Conservation (phyloP, 1,284 basidiomycete genomes). For the Fistulinella cinereoalba region DNA sequence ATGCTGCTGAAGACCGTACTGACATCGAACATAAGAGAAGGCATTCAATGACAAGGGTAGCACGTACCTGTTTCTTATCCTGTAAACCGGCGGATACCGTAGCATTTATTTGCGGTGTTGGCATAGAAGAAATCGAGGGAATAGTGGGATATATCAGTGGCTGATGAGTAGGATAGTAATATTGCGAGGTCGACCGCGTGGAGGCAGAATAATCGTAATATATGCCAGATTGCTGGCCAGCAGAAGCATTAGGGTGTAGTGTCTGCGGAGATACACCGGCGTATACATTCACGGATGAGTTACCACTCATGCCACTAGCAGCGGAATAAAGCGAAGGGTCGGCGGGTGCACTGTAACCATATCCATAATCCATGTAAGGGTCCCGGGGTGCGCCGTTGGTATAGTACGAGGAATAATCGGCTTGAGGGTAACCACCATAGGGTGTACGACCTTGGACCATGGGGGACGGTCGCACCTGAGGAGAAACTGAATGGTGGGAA, state of each 20-base stretch:
- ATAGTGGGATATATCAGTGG: constrained; percentile 56
- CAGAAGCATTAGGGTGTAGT: constrained; percentile 43
- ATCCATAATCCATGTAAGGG: constrained; percentile 52
- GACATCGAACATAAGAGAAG: constrained; percentile 10
- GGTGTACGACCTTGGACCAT: constrained; percentile 46
- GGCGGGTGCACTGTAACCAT: constrained; percentile 48
- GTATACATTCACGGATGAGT: constrained; percentile 48
- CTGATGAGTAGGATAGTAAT: constrained; percentile 58
- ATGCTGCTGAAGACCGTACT: constrained; percentile 55
- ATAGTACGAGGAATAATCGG: constrained; percentile 59
- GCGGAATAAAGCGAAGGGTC: constrained; percentile 55
- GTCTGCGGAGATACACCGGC: constrained; percentile 43
- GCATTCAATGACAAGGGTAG: constrained; percentile 5
- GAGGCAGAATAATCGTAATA: constrained; percentile 60
- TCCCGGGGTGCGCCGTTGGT: constrained; percentile 43
- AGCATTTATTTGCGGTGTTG: constrained; percentile 44
- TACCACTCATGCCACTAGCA: constrained; percentile 40
- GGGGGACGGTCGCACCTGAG: constrained; percentile 40
- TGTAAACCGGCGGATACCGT: constrained; percentile 41
- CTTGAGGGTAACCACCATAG: constrained; percentile 50
- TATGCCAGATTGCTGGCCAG: constrained; percentile 49
- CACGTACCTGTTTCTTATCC: constrained; percentile 63
- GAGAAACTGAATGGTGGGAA: constrained; percentile 25
- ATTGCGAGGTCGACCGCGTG: constrained; percentile 53
- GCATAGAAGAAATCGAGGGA: constrained; percentile 52